Evolutionary conservation across 1,284 basidiomycete species (phyloP), one percentile per base, ranked within the genome.

Genomic region (Microbotryum scabiosae): DNA sequence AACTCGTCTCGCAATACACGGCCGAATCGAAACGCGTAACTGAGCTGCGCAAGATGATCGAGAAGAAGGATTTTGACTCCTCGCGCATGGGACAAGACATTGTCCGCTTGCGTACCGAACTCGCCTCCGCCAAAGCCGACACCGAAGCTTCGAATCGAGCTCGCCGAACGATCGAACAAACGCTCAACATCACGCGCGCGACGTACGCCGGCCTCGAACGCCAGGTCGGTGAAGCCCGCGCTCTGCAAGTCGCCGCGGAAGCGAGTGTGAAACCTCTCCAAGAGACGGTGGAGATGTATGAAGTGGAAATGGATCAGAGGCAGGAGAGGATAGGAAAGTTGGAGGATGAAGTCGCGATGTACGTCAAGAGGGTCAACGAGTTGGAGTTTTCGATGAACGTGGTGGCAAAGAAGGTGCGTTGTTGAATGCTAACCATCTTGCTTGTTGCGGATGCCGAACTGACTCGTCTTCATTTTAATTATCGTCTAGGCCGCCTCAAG

Each of bases 401-500:
- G 14, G 56, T 64, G 18, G 51, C 65, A n/a, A 47, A 57, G 23
- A 55, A 69, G 59, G 50, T 54, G 16, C 21, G 44, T 26, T 20
- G 45, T 26, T 14, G 25, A 6, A 21, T 44, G 9, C 46, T 67
- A 2, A 62, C 60, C 47, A 46, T 21, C 20, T 57, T 58, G 26
- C 47, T 55, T 9, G 5, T 56, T 26, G 28, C 59, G 61, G 12
- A 54, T 61, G 51, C 49, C 61, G 47, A 55, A 50, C 32, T 56
- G 63, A 2, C 62, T 67, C 47, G 51, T 21, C 41, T 52, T 8
- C 41, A 54, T 23, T 32, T 54, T 47, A 52, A 55, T 25, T 44
- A 51, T 51, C 49, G 30, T 36, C 45, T n/a, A 51, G 52, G 44
- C 51, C 52, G 28, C 50, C 46, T 12, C 18, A n/a, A 12, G 50